Evolutionary conservation across 768 basidiomycete species (phyloP).

Genomic region (Pleurotus salmoneostramineus): DNA sequence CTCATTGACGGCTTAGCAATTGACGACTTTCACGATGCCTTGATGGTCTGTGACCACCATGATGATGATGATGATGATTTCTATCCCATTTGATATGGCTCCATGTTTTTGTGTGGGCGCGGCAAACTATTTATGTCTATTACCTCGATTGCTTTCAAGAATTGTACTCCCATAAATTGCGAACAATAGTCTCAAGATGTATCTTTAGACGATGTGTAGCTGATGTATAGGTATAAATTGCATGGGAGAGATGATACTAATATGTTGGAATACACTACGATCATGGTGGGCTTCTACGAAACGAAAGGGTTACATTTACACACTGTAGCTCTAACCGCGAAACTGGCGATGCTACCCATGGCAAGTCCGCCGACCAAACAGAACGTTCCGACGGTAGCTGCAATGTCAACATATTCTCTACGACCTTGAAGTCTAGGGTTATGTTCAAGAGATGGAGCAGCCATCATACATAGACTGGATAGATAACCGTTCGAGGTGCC

Average conservation of each 20-base stretch:
- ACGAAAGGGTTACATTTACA: slow-evolving; percentile 76
- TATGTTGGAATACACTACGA: neutral
- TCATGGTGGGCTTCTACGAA: neutral
- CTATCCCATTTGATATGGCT: neutral
- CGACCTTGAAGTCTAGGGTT: slow-evolving; percentile 69
- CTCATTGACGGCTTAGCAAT: slow-evolving; percentile 24
- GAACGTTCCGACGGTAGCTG: slow-evolving; percentile 79
- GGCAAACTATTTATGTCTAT: neutral
- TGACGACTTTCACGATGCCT: neutral
- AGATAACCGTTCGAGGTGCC: slow-evolving; percentile 83
- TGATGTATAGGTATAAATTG: neutral
- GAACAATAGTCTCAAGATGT: neutral
- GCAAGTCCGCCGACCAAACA: slow-evolving; percentile 74
- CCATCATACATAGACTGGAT: slow-evolving; percentile 75
- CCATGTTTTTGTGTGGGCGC: neutral
- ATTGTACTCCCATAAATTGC: too few species aligned
- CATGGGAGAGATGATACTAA: neutral
- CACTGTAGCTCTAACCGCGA: slow-evolving; percentile 66
- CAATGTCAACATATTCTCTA: slow-evolving; percentile 78
- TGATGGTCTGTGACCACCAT: neutral
- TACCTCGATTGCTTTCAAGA: neutral
- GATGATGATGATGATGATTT: neutral
- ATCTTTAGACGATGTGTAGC: neutral
- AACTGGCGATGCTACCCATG: slow-evolving; percentile 75
- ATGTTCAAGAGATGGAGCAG: slow-evolving; percentile 76